These are phyloP conservation scores for Tetraselmis chui DNA, from an alignment of 139 green algal genomes.

Conservation along the genomic window DNA sequence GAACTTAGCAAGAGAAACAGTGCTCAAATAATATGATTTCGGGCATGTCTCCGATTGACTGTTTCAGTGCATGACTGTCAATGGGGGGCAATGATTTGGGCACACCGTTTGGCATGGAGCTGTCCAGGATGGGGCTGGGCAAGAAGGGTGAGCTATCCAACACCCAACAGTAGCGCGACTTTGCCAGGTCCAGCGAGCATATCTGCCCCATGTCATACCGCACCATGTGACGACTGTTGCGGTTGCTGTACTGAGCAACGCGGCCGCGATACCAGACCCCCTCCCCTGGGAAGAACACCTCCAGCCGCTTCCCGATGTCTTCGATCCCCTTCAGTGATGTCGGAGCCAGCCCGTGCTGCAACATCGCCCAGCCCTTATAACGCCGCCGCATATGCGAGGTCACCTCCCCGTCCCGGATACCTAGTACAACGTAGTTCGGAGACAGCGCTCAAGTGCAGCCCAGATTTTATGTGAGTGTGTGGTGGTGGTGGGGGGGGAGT, in stretches of 20 bases:
- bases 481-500: no score
- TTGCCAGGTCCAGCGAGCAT: not conserved
- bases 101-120: not conserved
- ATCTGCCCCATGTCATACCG: not conserved
- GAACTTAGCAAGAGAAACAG: no score
- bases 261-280: not conserved
- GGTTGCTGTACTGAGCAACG: not conserved
- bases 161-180: not conserved
- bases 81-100: no score
- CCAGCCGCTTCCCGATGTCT: not conserved
- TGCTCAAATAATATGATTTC: no score
- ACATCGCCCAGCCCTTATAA: not conserved
- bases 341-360: not conserved
- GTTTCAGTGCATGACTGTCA: no score
- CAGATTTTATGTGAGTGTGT: no score
- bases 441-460: no score
- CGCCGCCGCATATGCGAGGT: not conserved
- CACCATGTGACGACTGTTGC: not conserved
- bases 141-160: not conserved
- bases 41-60: no score
- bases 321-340: not conserved
- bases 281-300: not conserved
- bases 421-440: no score
- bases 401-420: not conserved
- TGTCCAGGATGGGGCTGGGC: not conserved